Evolutionary conservation across 1,284 basidiomycete genomes (phyloP).

Genomic region (Fomes fomentarius): DNA sequence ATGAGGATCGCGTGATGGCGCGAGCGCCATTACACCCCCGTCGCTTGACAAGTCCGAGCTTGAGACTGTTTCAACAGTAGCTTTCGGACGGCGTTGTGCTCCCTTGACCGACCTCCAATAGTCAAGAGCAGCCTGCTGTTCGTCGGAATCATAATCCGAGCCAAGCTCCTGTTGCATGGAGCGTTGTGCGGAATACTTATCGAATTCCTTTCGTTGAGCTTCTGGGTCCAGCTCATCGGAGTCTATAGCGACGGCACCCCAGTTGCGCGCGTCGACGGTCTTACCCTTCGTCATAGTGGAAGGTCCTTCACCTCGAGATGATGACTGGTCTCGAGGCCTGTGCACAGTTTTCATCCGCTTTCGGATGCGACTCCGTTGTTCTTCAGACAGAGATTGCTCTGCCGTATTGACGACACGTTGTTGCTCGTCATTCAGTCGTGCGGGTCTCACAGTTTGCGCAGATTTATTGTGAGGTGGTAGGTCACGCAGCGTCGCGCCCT

Average conservation of each 20-base stretch:
- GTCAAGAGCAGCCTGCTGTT: neutral
- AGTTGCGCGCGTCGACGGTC: conserved; percentile 19
- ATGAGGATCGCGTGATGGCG: neutral
- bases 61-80: too few species aligned
- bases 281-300: conserved; percentile 13
- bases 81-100: too few species aligned
- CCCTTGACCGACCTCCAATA: too few species aligned
- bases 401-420: neutral
- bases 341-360: neutral
- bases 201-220: conserved; percentile 4
- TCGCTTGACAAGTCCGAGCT: too few species aligned
- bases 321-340: neutral
- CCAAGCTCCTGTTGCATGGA: neutral
- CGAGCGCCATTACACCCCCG: too few species aligned
- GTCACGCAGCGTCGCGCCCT: neutral
- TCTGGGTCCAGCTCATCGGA: conserved; percentile 10
- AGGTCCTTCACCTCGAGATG: conserved; percentile 12
- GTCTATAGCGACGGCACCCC: conserved; percentile 11
- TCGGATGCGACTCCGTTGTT: neutral
- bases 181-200: neutral
- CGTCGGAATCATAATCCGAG: neutral
- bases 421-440: neutral
- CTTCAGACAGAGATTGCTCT: neutral
- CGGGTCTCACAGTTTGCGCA: neutral
- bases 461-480: neutral